Evolutionary conservation across 2,329 filamentous ascomycete species (phyloP).

Genomic region (Paecilomyces sp.): DNA sequence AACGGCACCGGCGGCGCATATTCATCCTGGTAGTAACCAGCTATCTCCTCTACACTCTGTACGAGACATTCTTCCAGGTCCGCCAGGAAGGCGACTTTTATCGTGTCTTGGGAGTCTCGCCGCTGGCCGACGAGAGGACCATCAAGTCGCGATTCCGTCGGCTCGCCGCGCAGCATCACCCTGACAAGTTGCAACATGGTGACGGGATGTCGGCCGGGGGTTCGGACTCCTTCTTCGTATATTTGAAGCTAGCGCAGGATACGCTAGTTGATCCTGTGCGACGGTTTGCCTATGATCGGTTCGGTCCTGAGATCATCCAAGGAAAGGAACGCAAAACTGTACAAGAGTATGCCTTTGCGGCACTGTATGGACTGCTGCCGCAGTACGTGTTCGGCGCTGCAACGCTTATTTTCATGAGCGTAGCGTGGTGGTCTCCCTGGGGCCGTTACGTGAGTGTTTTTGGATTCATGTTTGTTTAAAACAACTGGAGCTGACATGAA

Average conservation of each 20-base stretch:
- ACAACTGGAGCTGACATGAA: conserved; percentile 11
- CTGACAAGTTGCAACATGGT: conserved; percentile 63
- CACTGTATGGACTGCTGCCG: conserved; percentile 43
- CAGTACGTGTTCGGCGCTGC: conserved; percentile 33
- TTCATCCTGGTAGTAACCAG: conserved; percentile 72
- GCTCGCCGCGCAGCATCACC: conserved; percentile 63
- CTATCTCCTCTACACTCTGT: conserved; percentile 88
- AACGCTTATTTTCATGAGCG: conserved; percentile 30
- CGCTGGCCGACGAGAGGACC: conserved; percentile 62
- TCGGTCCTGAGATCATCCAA: conserved; percentile 63
- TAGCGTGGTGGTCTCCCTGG: conserved; percentile 35
- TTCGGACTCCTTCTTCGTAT: conserved; percentile 60
- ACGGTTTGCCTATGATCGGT: conserved; percentile 83
- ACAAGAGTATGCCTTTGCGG: conserved; percentile 64
- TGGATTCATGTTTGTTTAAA: conserved; percentile 6
- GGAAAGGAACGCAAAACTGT: conserved; percentile 54
- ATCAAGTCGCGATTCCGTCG: conserved; percentile 82
- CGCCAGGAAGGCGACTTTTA: conserved; percentile 70
- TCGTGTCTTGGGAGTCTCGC: conserved; percentile 62
- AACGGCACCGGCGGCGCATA: conserved; percentile 71
- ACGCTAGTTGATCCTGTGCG: conserved; percentile 68
- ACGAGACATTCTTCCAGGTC: conserved; percentile 80
- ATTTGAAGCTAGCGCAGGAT: conserved; percentile 76
- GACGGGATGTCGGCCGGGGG: conserved; percentile 16
- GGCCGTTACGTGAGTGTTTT: conserved; percentile 37